Base-by-base conservation (phyloP, 2,329 filamentous ascomycete genomes). In the Tolypocladium album region DNA sequence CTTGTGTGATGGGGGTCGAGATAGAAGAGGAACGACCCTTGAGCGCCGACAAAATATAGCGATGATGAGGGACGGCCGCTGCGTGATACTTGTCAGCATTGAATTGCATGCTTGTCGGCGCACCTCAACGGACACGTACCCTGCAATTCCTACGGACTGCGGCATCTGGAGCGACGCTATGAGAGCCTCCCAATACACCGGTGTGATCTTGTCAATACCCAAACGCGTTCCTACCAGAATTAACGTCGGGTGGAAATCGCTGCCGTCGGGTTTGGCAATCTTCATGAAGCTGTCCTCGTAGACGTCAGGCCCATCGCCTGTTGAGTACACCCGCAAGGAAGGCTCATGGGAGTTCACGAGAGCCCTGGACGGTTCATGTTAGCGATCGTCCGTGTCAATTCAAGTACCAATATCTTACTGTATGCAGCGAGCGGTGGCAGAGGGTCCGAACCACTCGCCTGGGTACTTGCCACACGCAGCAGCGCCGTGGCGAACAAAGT, bases 401-500 rank as follows among this genome's bases (percentile, higher is more conserved):
- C 22, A 6, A 42, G 0, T 31, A 20, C 2, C 2, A 12, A 4
- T 34, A 55, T 75, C 88, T 72, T 77, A 95, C 92, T 94, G 88
- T 65, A 99, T 97, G 72, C 94, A 97, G 60, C 88, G 86, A 55
- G 94, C 92, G 12, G 94, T 95, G 8, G 94, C 94, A 22, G 92
- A 97, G n/a, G 94, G 94, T 0, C 94, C 94, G 75, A 99, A 99
- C 94, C 94, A 99, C 75, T 97, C 91, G 43, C 94, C 94, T 0
- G 94, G 94, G 69, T 95, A 90, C 74, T 96, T 97, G 4, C 91
- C 92, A 73, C 94, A 99, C 3, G 88, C 88, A 42, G 83, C 80
- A 31, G 92, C 92, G 22, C 94, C 94, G 67, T 96, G 89, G 58
- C 87, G 81, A 42, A 99, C 94, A 69, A 99, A 99, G 63, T 88